These are phyloP conservation scores for Trematosphaeria pertusa DNA, from an alignment of 2,329 filamentous ascomycete genomes.

Conservation along the genomic window DNA sequence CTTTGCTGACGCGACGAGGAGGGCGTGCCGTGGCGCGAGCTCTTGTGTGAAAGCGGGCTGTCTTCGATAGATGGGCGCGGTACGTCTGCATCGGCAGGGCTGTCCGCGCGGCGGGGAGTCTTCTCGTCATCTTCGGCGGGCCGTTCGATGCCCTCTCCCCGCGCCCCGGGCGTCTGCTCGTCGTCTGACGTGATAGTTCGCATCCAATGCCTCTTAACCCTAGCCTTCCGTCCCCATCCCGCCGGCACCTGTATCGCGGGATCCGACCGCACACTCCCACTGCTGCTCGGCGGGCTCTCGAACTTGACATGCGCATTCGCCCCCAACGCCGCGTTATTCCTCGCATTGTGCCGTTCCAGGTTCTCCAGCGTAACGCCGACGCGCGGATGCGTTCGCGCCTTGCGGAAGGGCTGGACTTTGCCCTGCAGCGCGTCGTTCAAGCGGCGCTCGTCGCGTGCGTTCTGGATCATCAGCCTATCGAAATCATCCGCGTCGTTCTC, in stretches of 20 bases:
- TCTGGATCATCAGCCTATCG: slow-evolving; percentile 53
- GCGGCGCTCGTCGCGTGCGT: slow-evolving; percentile 52
- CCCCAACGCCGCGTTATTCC: slow-evolving; percentile 10
- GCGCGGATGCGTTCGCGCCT: slow-evolving; percentile 50
- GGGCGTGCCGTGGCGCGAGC: slow-evolving; percentile 35
- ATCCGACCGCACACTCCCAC: slow-evolving; percentile 45
- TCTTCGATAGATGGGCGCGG: slow-evolving; percentile 51
- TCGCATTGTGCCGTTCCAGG: slow-evolving; percentile 47
- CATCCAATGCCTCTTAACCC: slow-evolving; percentile 52
- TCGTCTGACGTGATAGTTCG: slow-evolving; percentile 44
- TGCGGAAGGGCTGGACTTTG: slow-evolving; percentile 49
- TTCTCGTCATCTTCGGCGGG: slow-evolving; percentile 13
- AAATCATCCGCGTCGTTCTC: slow-evolving; percentile 56
- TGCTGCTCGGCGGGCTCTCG: slow-evolving; percentile 45
- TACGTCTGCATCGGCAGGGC: slow-evolving; percentile 37
- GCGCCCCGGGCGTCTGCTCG: slow-evolving; percentile 25
- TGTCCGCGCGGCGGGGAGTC: slow-evolving; percentile 15
- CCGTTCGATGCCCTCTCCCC: slow-evolving; percentile 24
- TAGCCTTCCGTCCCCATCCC: slow-evolving; percentile 57
- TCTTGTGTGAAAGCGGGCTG: slow-evolving; percentile 50
- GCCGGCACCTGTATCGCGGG: slow-evolving; percentile 54
- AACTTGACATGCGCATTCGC: slow-evolving; percentile 25
- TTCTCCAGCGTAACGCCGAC: slow-evolving; percentile 53
- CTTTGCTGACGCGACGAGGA: slow-evolving; percentile 23
- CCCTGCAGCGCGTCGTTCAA: slow-evolving; percentile 44